phyloP scores from a whole-genome alignment of 164 flowering plant species.

The grape (Vitis vinifera) region ASM3070453v1 NC_081820.1:2716501-2717000 shows the following conservation, averaged over 20 bases:
- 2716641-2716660: slow-evolving; percentile 33
- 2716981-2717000: too few relatives aligned
- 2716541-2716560: slow-evolving; percentile 29
- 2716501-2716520: slow-evolving; percentile 22
- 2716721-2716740: slow-evolving; percentile 31
- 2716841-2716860: slow-evolving; percentile 13
- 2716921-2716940: too few relatives aligned
- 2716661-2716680: slow-evolving; percentile 32
- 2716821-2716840: slow-evolving; percentile 32
- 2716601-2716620: slow-evolving; percentile 30
- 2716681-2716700: slow-evolving; percentile 33
- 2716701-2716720: slow-evolving; percentile 29
- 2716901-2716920: too few relatives aligned
- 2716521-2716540: slow-evolving; percentile 31
- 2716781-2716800: slow-evolving; percentile 33
- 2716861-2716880: too few relatives aligned
- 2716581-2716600: slow-evolving; percentile 32
- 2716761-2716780: slow-evolving; percentile 34
- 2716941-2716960: too few relatives aligned
- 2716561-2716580: slow-evolving; percentile 33
- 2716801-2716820: slow-evolving; percentile 31
- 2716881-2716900: too few relatives aligned
- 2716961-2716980: too few relatives aligned
- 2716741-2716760: slow-evolving; percentile 28
- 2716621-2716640: slow-evolving; percentile 22